phyloP scores from a whole-genome alignment of 805 yeast genomes.

The Teunomyces barrocoloradensis region DNA sequence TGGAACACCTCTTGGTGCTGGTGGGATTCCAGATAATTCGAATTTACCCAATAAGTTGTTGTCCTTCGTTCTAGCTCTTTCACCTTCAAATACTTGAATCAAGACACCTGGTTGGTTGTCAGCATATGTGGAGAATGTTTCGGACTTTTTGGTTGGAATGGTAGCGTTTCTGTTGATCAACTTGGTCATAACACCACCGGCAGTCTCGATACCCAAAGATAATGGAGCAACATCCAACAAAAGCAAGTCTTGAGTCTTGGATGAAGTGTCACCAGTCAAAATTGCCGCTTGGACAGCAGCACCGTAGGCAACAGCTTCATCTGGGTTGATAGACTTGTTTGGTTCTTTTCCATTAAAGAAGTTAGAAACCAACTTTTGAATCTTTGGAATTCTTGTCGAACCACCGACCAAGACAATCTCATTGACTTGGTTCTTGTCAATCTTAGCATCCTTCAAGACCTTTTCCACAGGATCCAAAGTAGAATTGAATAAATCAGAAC shows the following conservation, averaged over 20 bases:
- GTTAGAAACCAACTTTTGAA: slow-evolving; percentile 86
- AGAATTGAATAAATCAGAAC: slow-evolving; percentile 88
- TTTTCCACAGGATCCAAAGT: slow-evolving; percentile 95
- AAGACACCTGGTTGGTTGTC: slow-evolving; percentile 95
- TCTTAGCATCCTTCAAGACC: slow-evolving; percentile 90
- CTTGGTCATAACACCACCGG: slow-evolving; percentile 97
- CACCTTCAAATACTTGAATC: slow-evolving; percentile 95
- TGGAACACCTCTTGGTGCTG: slow-evolving; percentile 91
- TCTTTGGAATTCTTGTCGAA: slow-evolving; percentile 98
- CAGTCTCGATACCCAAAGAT: slow-evolving; percentile 93
- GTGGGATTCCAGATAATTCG: slow-evolving; percentile 82
- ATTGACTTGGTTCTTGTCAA: slow-evolving; percentile 81
- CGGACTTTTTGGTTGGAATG: slow-evolving; percentile 93
- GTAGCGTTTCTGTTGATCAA: slow-evolving; percentile 93
- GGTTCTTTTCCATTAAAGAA: slow-evolving; percentile 94
- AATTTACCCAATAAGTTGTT: slow-evolving; percentile 87
- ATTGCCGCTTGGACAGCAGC: slow-evolving; percentile 99
- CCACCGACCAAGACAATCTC: slow-evolving; percentile 98
- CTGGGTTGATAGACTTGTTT: slow-evolving; percentile 97
- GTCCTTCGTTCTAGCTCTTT: slow-evolving; percentile 91
- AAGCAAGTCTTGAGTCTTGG: slow-evolving; percentile 49
- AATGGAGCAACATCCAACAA: slow-evolving; percentile 91
- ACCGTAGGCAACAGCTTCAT: slow-evolving; percentile 99
- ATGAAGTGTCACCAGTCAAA: slow-evolving; percentile 76
- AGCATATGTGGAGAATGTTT: slow-evolving; percentile 92